phyloP scores from a whole-genome alignment of 257 asterid genomes.

The Avicennia marina region DNA sequence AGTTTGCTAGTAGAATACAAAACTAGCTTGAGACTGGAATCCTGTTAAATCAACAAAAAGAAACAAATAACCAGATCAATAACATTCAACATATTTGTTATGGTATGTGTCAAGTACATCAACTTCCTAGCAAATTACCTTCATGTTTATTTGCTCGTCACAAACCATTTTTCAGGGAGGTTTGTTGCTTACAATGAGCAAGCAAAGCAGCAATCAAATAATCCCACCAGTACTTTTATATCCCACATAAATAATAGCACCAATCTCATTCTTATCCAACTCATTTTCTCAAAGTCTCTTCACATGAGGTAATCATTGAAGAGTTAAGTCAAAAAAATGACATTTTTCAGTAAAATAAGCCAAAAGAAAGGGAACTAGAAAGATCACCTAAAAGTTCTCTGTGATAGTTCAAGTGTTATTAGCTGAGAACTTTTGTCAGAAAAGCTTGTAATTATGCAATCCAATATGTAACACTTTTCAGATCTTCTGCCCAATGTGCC shows the following conservation, averaged over 20 bases:
- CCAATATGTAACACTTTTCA: neutral
- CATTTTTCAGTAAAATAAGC: neutral
- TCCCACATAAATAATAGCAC: too few species aligned
- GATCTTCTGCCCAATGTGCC: neutral
- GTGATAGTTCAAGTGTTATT: neutral
- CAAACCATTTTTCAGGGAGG: neutral
- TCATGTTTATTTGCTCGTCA: neutral
- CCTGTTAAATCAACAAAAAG: neutral
- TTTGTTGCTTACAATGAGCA: too few species aligned
- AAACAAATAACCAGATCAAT: neutral
- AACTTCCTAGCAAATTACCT: neutral
- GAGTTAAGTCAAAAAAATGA: neutral
- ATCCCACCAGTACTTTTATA: too few species aligned
- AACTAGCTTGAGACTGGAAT: neutral
- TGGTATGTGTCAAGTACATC: neutral
- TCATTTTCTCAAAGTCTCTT: neutral
- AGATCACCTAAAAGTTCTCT: neutral
- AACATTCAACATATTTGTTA: neutral
- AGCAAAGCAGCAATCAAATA: too few species aligned
- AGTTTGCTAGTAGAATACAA: neutral
- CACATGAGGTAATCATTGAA: constrained; percentile 2
- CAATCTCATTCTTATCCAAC: neutral
- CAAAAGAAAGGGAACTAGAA: neutral
- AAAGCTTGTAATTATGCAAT: neutral
- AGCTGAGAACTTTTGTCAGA: neutral